Evolutionary conservation across 1,284 basidiomycete species (phyloP).

Genomic region (Fomes fomentarius): DNA sequence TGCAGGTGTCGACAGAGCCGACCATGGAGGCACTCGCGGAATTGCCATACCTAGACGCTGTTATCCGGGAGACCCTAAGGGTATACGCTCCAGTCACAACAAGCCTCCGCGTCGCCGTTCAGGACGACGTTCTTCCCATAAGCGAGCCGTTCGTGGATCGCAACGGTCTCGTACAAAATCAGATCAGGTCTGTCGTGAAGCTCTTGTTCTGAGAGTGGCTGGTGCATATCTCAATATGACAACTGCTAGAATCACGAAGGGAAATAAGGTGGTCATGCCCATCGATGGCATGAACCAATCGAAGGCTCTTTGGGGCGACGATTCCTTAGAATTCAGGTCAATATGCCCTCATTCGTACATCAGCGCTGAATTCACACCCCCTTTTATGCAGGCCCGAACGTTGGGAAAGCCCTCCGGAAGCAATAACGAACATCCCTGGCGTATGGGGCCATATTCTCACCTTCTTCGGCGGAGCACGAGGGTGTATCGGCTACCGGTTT

Average conservation of each 20-base stretch:
- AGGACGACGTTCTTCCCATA: constrained; percentile 51
- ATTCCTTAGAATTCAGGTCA: constrained; percentile 54
- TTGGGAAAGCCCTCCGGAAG: constrained; percentile 54
- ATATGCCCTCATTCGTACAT: neutral
- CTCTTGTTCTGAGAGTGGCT: too few relatives aligned
- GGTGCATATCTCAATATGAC: neutral
- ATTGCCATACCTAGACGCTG: constrained; percentile 66
- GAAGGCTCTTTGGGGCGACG: constrained; percentile 58
- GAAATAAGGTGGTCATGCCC: constrained; percentile 50
- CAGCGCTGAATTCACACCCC: too few relatives aligned
- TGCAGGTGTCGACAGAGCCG: constrained; percentile 39
- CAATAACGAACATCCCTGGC: constrained; percentile 52
- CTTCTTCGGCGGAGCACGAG: constrained; percentile 62
- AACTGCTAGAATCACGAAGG: constrained; percentile 37
- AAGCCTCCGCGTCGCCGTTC: constrained; percentile 51
- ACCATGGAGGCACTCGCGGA: constrained; percentile 64
- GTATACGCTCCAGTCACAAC: constrained; percentile 63
- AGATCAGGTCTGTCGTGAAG: constrained; percentile 26
- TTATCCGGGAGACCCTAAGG: constrained; percentile 75
- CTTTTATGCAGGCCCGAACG: constrained; percentile 52
- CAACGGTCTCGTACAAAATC: constrained; percentile 30
- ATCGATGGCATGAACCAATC: constrained; percentile 50
- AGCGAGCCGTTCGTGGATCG: constrained; percentile 33
- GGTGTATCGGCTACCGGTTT: constrained; percentile 74
- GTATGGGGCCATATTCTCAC: constrained; percentile 61